Base-by-base conservation (phyloP, 2,329 filamentous ascomycete species). In the Cyphellophora attinorum region DNA sequence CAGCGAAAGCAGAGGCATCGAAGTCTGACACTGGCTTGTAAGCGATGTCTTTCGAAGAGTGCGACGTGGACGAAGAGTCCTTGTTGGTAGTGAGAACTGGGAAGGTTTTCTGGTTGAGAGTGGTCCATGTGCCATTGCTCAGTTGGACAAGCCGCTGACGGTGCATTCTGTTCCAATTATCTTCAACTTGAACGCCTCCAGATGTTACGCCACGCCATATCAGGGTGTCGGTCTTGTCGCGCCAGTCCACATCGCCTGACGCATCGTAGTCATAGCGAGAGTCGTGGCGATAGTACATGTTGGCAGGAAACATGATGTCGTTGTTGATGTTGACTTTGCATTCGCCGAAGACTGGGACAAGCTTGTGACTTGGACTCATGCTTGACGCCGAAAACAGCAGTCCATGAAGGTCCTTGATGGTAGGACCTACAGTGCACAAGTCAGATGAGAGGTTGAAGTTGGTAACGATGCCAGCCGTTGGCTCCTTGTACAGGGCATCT, bases 241-340 rank as follows among this genome's bases (percentile, higher is more conserved):
- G 55, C 78, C 79, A 81, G 4, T 60, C 52, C 10, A 69, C 60
- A 29, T 79, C 76, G 37, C 70, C 69, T 6, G 57, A 57, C 5
- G 62, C 52, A 34, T 72, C 68, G 34, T 76, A 77, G 2, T 65
- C 68, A 53, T 80, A 80, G 29, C 70, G 67, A 5, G 64, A 59
- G 48, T 79, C 71, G 6, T 68, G 56, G 12, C 65, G 65, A 42
- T 76, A 70, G 49, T 81, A 81, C 68, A 81, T 79, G 32, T 76
- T 74, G 1, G 78, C 75, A 0, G 78, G 78, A 11, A 82, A 69
- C 11, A 81, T 62, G 40, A 82, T 81, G 45, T 82, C 78, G 50
- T 78, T 81, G 60, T 82, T 81, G 42, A 79, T 70, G 12, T 69
- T 68, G 23, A 81, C 62, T 51, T 82, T 82, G 56, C 76, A 81